Evolutionary conservation across 2,329 filamentous ascomycete genomes (phyloP).

Genomic region (Aureobasidium subglaciale): DNA sequence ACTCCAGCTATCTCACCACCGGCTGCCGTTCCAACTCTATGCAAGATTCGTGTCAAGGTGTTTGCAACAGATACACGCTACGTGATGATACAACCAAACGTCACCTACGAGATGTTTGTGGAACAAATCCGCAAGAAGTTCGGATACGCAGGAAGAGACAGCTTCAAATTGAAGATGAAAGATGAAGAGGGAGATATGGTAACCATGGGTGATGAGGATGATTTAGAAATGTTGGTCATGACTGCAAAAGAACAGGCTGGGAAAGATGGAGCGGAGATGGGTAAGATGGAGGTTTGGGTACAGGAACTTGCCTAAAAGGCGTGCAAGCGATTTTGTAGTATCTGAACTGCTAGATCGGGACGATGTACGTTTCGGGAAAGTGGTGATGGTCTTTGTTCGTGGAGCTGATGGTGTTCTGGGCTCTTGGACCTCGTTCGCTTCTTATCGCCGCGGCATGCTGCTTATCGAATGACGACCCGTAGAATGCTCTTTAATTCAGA

Average conservation of each 20-base stretch:
- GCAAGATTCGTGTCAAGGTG: constrained; percentile 81
- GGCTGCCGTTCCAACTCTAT: constrained; percentile 45
- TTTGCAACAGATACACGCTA: constrained; percentile 83
- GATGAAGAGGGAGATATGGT: constrained; percentile 94
- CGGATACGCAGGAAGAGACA: constrained; percentile 51
- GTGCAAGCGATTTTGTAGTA: too few relatives aligned
- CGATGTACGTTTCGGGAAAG: not conserved
- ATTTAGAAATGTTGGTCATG: constrained; percentile 80
- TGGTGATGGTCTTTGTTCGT: not conserved
- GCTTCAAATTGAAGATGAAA: constrained; percentile 82
- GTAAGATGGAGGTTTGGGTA: constrained; percentile 18
- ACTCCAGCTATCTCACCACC: constrained; percentile 32
- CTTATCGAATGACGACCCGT: not conserved
- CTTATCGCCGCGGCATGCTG: not conserved
- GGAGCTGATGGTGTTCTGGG: not conserved
- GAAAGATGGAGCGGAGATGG: constrained; percentile 41
- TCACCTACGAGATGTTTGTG: constrained; percentile 70
- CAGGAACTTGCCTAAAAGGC: too few relatives aligned
- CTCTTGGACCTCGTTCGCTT: not conserved
- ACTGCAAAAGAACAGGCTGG: constrained; percentile 49
- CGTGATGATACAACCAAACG: constrained; percentile 69
- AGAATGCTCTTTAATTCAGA: not conserved
- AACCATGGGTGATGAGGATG: constrained; percentile 93
- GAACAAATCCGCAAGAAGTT: constrained; percentile 83
- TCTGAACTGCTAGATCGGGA: too few relatives aligned